These are phyloP conservation scores for Umbelopsis sp. DNA, from an alignment of 192 early-diverging fungal species.

Conservation along the genomic window DNA sequence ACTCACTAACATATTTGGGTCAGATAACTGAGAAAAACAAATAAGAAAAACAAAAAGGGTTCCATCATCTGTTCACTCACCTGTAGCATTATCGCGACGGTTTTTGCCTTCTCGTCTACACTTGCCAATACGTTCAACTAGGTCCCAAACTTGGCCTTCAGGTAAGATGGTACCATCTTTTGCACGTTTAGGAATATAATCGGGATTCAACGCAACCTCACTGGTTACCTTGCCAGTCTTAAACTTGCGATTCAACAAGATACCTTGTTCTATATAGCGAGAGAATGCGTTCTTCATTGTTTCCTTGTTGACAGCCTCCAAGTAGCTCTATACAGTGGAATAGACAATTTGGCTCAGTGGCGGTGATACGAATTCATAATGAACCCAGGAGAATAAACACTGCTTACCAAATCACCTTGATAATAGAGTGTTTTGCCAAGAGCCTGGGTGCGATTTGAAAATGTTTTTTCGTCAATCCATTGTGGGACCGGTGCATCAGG, in stretches of 20 bases:
- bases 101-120: slow-evolving; percentile 87
- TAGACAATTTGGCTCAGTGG: neutral
- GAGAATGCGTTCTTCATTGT: slow-evolving; percentile 77
- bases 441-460: slow-evolving; percentile 68
- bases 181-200: slow-evolving; percentile 45
- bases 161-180: slow-evolving; percentile 50
- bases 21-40: neutral
- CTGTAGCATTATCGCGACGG: slow-evolving; percentile 79
- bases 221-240: slow-evolving; percentile 40
- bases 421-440: slow-evolving; percentile 86
- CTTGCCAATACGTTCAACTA: slow-evolving; percentile 77
- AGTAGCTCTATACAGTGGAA: slow-evolving; percentile 57
- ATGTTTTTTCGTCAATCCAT: slow-evolving; percentile 76
- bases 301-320: slow-evolving; percentile 86
- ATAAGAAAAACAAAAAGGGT: neutral
- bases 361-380: neutral
- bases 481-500: slow-evolving; percentile 19
- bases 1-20: slow-evolving; percentile 41
- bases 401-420: slow-evolving; percentile 63
- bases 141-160: slow-evolving; percentile 70
- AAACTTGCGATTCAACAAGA: slow-evolving; percentile 56
- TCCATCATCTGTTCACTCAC: slow-evolving; percentile 25
- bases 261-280: slow-evolving; percentile 68
- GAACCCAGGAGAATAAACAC: neutral
- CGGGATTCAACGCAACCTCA: slow-evolving; percentile 48